phyloP scores from a whole-genome alignment of 2,329 filamentous ascomycete genomes.

The Passalora sequoiae region DNA sequence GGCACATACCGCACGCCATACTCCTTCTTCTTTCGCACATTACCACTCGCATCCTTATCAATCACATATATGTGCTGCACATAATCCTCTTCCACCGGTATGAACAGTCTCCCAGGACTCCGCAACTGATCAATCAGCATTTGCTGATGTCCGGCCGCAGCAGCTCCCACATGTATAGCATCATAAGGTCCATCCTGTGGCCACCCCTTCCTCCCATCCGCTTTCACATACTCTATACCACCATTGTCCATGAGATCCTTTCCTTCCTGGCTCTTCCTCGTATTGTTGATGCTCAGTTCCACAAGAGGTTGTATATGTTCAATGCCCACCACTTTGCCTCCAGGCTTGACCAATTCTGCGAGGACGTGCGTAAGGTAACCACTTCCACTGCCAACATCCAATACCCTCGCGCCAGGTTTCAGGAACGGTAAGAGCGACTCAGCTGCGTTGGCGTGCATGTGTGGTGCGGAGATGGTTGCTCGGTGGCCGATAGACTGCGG shows the following conservation, averaged over 20 bases:
- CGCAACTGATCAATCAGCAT: conserved; percentile 72
- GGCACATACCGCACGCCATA: conserved; percentile 75
- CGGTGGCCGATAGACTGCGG: conserved; percentile 63
- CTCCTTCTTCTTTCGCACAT: conserved; percentile 55
- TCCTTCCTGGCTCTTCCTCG: conserved; percentile 41
- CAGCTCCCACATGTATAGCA: conserved; percentile 91
- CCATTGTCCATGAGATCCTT: conserved; percentile 58
- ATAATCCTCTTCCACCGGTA: conserved; percentile 60
- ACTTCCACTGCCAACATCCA: conserved; percentile 47
- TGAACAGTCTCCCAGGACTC: conserved; percentile 72
- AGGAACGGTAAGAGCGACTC: conserved; percentile 59
- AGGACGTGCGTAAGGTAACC: conserved; percentile 84
- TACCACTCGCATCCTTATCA: conserved; percentile 64
- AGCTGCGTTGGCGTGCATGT: conserved; percentile 65
- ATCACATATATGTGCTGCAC: conserved; percentile 68
- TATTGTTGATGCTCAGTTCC: conserved; percentile 39
- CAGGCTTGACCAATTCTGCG: conserved; percentile 64
- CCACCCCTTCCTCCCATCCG: conserved; percentile 55
- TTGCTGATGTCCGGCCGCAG: conserved; percentile 67
- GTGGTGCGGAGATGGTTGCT: conserved; percentile 67
- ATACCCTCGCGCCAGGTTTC: conserved; percentile 45
- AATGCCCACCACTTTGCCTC: conserved; percentile 43
- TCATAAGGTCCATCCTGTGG: conserved; percentile 61
- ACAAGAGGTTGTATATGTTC: conserved; percentile 48
- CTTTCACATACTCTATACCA: conserved; percentile 65